Base-by-base conservation (phyloP, 441 rosid species). In the Dalechampia spathulata region DNA sequence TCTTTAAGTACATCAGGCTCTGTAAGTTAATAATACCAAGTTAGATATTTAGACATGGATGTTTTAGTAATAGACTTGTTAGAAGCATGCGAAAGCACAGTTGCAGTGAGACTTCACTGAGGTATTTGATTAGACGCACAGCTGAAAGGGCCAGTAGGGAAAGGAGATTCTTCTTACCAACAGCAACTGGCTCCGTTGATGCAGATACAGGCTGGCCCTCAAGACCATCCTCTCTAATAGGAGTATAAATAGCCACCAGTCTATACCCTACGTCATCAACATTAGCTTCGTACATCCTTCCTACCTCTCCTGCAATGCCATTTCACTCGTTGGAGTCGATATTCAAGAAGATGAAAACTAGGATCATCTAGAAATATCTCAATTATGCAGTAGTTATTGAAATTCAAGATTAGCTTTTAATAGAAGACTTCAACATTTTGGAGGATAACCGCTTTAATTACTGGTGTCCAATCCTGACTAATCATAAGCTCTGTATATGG, bases 201-300 rank as follows among this genome's bases (percentile, higher is more conserved):
- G 96, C 92, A 63, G 99, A 89, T 65, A 85, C 85, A 19, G 99
- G 99, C 65, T 78, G 96, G 55, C 99, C 99, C 77, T 92, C 97
- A 37, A 85, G 73, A 62, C 96, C 97, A 73, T 93, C 99, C 34
- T 93, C 97, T 61, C 97, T 79, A 41, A 83, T 63, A n/a, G 97
- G 99, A 58, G 97, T 83, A 67, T 89, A 89, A 53, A 93, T 68
- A 61, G 91, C 95, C 42, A 93, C 99, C 53, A 93, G 63, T 71
- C 99, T 81, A 71, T 93, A 93, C 23, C 99, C 96, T 57, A 93
- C 99, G 66, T 93, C 99, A 75, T 93, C 99, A 21, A 89, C 99
- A 82, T 93, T 89, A 62, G 96, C 95, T 78, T 93, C 97, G 41
- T 93, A 93, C 95, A 83, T 82, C 77, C 82, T 82, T 64, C 89